Evolutionary conservation across 2,329 filamentous ascomycete genomes (phyloP).

Genomic region (Colletotrichum shisoi): DNA sequence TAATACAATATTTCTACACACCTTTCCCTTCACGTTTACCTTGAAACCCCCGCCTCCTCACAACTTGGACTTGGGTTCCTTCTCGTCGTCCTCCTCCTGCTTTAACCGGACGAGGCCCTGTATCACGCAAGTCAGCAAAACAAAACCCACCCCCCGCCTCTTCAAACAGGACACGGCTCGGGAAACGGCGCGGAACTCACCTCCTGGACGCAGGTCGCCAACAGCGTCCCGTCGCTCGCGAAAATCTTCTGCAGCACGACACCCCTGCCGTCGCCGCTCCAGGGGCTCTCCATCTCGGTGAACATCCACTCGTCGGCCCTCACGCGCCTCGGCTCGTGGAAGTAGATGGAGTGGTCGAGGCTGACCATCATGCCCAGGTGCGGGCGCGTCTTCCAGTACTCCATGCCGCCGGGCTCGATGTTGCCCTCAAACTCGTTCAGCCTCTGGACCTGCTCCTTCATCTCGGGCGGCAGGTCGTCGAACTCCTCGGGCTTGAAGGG

Average conservation of each 20-base stretch:
- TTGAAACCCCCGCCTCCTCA: conserved; percentile 35
- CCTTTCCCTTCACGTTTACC: not conserved
- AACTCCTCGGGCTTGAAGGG: conserved; percentile 63
- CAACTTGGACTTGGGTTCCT: conserved; percentile 48
- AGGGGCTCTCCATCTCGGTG: conserved; percentile 80
- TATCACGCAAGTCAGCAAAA: conserved; percentile 41
- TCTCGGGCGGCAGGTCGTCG: conserved; percentile 56
- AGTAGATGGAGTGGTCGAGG: conserved; percentile 77
- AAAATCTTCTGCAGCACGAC: conserved; percentile 80
- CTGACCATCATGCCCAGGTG: conserved; percentile 85
- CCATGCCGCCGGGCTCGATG: conserved; percentile 53
- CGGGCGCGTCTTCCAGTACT: conserved; percentile 61
- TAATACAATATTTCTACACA: not conserved
- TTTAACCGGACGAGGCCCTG: conserved; percentile 62
- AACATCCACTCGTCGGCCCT: conserved; percentile 79
- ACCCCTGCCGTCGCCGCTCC: conserved; percentile 79
- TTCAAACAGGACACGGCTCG: not conserved
- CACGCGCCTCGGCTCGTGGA: conserved; percentile 67
- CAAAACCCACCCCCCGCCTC: not conserved
- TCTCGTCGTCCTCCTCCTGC: conserved; percentile 49
- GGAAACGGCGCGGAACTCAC: conserved; percentile 51
- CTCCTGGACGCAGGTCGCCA: conserved; percentile 85
- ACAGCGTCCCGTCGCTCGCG: conserved; percentile 71
- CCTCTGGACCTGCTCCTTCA: conserved; percentile 49
- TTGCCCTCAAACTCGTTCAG: conserved; percentile 56